Conservation (phyloP, 805 yeast species). For the Ogataea haglerorum region DNA sequence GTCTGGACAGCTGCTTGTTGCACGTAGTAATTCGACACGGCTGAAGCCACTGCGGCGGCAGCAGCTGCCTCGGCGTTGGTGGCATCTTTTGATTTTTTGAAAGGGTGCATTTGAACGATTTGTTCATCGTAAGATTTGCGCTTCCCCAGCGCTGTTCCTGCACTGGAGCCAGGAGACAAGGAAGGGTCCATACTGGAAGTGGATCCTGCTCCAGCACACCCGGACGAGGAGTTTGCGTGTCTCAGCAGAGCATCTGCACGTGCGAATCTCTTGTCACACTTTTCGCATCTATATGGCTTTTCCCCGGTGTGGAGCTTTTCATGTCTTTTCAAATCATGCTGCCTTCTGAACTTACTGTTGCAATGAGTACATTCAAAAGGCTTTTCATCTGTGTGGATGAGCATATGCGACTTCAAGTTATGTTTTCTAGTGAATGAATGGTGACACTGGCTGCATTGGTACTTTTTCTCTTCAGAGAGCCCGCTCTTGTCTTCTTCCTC, state of each 20-base stretch:
- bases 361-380: slow-evolving; percentile 66
- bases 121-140: slow-evolving; percentile 15
- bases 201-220: slow-evolving; percentile 21
- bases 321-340: slow-evolving; percentile 76
- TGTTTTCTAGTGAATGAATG: slow-evolving; percentile 70
- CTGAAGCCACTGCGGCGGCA: slow-evolving; percentile 22
- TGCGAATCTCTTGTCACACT: slow-evolving; percentile 65
- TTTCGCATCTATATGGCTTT: slow-evolving; percentile 58
- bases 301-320: slow-evolving; percentile 74
- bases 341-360: slow-evolving; percentile 58
- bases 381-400: slow-evolving; percentile 62
- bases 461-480: slow-evolving; percentile 33
- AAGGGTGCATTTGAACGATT: background rate
- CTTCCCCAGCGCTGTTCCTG: slow-evolving; percentile 5
- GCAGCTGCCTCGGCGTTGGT: slow-evolving; percentile 18
- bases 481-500: slow-evolving; percentile 17
- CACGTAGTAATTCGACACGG: slow-evolving; percentile 18
- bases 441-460: slow-evolving; percentile 55
- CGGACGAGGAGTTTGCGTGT: slow-evolving; percentile 47
- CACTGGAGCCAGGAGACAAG: slow-evolving; percentile 5
- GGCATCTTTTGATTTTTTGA: slow-evolving; percentile 16
- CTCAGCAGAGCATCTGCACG: slow-evolving; percentile 73
- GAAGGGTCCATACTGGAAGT: slow-evolving; percentile 14
- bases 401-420: slow-evolving; percentile 66
- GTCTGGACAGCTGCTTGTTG: slow-evolving; percentile 19